Evolutionary conservation across 2,329 filamentous ascomycete species (phyloP).

Genomic region (Cladorrhinum sp.): DNA sequence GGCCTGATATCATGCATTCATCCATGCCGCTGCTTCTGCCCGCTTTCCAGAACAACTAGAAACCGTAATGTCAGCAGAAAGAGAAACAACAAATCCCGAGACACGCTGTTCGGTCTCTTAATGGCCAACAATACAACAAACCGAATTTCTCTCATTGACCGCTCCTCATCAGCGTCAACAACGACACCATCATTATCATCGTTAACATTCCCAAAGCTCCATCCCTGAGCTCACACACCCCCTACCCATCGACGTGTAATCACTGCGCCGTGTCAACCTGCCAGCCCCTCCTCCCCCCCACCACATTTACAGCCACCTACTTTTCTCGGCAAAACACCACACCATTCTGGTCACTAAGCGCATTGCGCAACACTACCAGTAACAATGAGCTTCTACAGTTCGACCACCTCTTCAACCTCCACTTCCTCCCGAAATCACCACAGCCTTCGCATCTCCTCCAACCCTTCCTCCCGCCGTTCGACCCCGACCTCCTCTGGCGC

Average conservation of each 20-base stretch:
- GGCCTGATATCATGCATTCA: slow-evolving; percentile 5
- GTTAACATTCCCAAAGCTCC: background rate
- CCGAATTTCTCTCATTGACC: background rate
- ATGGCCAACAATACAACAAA: slow-evolving; percentile 4
- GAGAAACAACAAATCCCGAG: background rate
- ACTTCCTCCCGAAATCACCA: slow-evolving; percentile 6
- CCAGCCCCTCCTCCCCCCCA: background rate
- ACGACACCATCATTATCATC: too few species aligned
- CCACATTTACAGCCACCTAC: background rate
- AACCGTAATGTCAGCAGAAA: background rate
- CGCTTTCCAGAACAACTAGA: background rate
- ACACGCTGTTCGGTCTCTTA: background rate
- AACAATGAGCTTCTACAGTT: slow-evolving; percentile 25
- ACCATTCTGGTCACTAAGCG: too few species aligned
- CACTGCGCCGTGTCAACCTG: background rate
- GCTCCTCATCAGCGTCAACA: background rate
- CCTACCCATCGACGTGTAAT: too few species aligned
- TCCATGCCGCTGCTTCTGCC: background rate
- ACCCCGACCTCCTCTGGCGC: slow-evolving; percentile 29
- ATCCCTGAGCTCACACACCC: slow-evolving; percentile 2
- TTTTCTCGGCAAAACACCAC: background rate
- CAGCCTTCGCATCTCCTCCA: slow-evolving; percentile 16
- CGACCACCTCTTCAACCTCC: slow-evolving; percentile 7
- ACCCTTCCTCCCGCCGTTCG: slow-evolving; percentile 4
- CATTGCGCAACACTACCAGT: background rate